Evolutionary conservation across 2,329 filamentous ascomycete species (phyloP), one percentile per base, ranked within the genome.

Genomic region (Fusarium neocosmosporiellum): DNA sequence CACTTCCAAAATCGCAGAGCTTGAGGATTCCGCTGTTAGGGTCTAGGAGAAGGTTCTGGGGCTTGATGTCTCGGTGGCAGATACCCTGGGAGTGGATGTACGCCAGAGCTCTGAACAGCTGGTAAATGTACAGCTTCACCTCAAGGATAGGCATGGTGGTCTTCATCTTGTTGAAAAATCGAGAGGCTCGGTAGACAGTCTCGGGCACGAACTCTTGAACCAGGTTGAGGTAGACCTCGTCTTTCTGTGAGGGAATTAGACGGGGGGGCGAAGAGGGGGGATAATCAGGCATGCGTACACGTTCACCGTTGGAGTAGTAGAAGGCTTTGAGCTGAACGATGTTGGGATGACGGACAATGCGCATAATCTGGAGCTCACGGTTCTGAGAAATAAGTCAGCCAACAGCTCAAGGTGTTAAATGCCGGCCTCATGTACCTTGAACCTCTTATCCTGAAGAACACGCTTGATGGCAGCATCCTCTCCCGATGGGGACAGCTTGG

Each of bases 111-210:
- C 96, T 93, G 90, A 99, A 99, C 63, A 99, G 93, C 87, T 99
- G 96, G 86, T 99, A 99, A 82, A 96, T 99, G 88, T 98, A 99
- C 72, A 99, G 92, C 88, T 99, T 99, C 82, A 98, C 95, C 84
- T 99, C 96, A 78, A 99, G 90, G 78, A 96, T 98, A 18, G 96
- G 96, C 96, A 99, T 99, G 61, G 96, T 98, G 8, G 95, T 97
- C 91, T 98, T 99, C 92, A 98, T 93, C 88, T 99, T 99, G 89
- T 97, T 98, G 89, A 99, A 99, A 86, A 98, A 98, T 79, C 96
- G 92, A 73, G 96, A 98, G 48, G 96, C 96, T 80, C 96, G 92
- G 84, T 99, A 99, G 59, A 99, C 96, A 14, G 96, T 99, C 87
- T 99, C 96, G 59, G 96, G 96, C 58, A 99, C 96, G 79, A 95